phyloP scores from a whole-genome alignment of 768 basidiomycete genomes.

The Macrolepiota fuliginosa region DNA sequence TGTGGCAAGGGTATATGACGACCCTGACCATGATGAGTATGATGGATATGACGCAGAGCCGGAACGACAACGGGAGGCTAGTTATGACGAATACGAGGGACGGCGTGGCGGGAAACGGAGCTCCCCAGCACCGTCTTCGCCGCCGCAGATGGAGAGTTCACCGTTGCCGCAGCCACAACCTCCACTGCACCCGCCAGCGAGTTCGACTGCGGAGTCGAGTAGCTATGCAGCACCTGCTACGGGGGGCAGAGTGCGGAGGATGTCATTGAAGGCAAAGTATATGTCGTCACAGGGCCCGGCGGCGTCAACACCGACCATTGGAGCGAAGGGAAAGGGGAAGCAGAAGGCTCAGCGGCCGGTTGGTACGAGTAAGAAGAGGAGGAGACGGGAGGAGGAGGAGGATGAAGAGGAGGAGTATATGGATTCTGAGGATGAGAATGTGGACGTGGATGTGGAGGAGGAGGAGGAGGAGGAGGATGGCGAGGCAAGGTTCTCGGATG shows the following conservation, averaged over 20 bases:
- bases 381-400: constrained; percentile 10
- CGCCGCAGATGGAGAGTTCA: background rate
- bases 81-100: background rate
- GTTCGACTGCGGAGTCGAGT: background rate
- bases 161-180: background rate
- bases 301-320: background rate
- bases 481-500: constrained; percentile 19
- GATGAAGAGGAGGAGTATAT: constrained; percentile 17
- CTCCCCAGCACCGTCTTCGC: background rate
- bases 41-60: background rate
- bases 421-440: constrained; percentile 21
- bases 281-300: too few species aligned
- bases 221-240: background rate
- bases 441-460: constrained; percentile 20
- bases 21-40: background rate
- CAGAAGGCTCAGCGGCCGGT: constrained; percentile 20
- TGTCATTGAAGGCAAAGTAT: background rate
- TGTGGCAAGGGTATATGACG: too few species aligned
- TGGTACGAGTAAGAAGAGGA: constrained; percentile 22
- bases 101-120: background rate
- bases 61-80: background rate
- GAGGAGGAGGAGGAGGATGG: constrained; percentile 20
- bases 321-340: constrained; percentile 17
- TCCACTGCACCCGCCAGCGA: too few species aligned
- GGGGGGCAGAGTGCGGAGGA: background rate